phyloP scores from a whole-genome alignment of 352 stramenopile genomes.

The Phytopythium cucurbitacearum region DNA sequence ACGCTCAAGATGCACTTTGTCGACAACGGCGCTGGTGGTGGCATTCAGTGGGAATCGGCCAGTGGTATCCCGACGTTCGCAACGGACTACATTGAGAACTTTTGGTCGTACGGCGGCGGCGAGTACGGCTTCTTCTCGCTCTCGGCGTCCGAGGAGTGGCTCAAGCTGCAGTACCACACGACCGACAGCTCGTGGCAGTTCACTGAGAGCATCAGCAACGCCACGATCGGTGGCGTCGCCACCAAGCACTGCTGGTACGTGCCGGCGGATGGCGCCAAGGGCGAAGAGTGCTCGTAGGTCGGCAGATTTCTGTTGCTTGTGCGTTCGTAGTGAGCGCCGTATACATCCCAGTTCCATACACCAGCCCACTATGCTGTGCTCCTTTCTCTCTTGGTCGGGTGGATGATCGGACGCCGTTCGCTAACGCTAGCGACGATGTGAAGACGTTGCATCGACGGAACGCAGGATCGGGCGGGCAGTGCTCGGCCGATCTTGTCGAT shows the following conservation, averaged over 20 bases:
- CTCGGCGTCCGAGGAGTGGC: slow-evolving; percentile 49
- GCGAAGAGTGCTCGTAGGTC: slow-evolving; percentile 14
- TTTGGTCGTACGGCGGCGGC: slow-evolving; percentile 57
- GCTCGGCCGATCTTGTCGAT: too few species aligned
- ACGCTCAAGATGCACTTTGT: slow-evolving; percentile 62
- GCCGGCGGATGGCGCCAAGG: slow-evolving; percentile 29
- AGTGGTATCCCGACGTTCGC: slow-evolving; percentile 57
- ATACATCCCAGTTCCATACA: too few species aligned
- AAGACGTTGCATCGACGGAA: too few species aligned
- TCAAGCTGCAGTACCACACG: slow-evolving; percentile 65
- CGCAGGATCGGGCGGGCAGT: too few species aligned
- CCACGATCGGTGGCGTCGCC: slow-evolving; percentile 38
- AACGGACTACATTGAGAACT: slow-evolving; percentile 35
- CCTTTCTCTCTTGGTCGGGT: too few species aligned
- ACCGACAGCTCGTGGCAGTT: slow-evolving; percentile 55
- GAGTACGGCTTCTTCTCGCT: slow-evolving; percentile 72
- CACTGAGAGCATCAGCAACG: slow-evolving; percentile 31
- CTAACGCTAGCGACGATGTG: too few species aligned
- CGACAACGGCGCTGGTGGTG: slow-evolving; percentile 67
- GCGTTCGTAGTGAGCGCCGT: too few species aligned
- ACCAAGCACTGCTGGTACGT: slow-evolving; percentile 75
- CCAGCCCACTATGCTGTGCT: too few species aligned
- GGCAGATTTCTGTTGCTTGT: too few species aligned
- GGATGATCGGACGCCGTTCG: too few species aligned
- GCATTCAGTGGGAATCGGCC: slow-evolving; percentile 67